A percentile compares a stretch with the other conserved stretches of the same genome.
Conservation (phyloP, 2,329 filamentous ascomycete species). For the Exophiala xenobiotica region DNA sequence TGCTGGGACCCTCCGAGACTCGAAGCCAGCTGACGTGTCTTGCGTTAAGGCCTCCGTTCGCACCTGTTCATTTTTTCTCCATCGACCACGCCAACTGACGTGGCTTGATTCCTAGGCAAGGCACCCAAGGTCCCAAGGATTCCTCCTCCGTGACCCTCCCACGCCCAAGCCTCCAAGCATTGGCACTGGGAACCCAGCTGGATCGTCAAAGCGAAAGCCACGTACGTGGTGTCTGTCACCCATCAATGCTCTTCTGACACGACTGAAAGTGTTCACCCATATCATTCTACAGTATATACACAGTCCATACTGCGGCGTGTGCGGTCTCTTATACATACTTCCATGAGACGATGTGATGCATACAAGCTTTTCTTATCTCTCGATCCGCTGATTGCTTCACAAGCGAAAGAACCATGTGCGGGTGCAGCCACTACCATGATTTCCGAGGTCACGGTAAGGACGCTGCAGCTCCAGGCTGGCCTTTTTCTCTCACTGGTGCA, state of each 20-base stretch:
- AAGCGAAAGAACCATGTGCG: neutral
- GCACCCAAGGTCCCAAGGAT: too few relatives aligned
- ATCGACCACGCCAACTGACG: too few relatives aligned
- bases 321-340: neutral
- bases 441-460: neutral
- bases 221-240: too few relatives aligned
- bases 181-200: too few relatives aligned
- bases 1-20: too few relatives aligned
- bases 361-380: neutral
- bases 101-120: too few relatives aligned
- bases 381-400: neutral
- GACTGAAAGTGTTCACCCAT: too few relatives aligned
- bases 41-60: neutral
- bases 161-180: neutral
- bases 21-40: slow-evolving; percentile 2
- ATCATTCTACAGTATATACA: too few relatives aligned
- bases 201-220: neutral
- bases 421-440: neutral
- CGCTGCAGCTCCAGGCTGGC: neutral
- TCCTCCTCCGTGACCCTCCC: too few relatives aligned
- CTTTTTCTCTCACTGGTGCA: neutral
- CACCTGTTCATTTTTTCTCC: too few relatives aligned
- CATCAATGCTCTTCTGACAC: too few relatives aligned
- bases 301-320: too few relatives aligned
- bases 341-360: neutral